Evolutionary conservation across 2,329 filamentous ascomycete species (phyloP).

Genomic region (Aspergillus spinulosporus): DNA sequence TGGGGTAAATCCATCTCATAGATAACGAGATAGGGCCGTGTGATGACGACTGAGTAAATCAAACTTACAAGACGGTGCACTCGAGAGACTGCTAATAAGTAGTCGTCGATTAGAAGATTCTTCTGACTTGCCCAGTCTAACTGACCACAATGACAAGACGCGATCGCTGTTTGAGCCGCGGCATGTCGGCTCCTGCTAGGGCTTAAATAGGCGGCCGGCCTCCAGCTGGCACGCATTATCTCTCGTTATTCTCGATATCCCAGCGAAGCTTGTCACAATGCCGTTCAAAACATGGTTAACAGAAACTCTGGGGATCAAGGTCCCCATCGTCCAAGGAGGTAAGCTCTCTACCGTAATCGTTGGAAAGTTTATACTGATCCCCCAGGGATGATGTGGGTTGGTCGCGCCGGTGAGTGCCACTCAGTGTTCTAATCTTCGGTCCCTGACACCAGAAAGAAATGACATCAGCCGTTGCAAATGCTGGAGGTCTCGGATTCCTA

Average conservation of each 20-base stretch:
- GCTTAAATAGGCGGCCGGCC: not conserved
- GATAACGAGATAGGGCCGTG: not conserved
- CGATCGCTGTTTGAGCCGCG: not conserved
- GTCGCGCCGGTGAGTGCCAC: not conserved
- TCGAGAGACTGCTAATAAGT: too few species aligned
- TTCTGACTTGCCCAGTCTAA: too few species aligned
- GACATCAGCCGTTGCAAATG: slow-evolving; percentile 12
- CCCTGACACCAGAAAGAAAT: slow-evolving; percentile 4
- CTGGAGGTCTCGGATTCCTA: slow-evolving; percentile 12
- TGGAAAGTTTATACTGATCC: not conserved
- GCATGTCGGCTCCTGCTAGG: slow-evolving; percentile 3
- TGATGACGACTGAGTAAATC: too few species aligned
- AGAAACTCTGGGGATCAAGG: slow-evolving; percentile 11
- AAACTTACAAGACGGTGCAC: too few species aligned
- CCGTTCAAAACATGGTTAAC: slow-evolving; percentile 16
- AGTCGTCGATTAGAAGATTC: too few species aligned
- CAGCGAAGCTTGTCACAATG: not conserved
- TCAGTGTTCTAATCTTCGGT: not conserved
- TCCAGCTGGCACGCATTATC: too few species aligned
- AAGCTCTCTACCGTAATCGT: not conserved
- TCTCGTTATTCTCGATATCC: too few species aligned
- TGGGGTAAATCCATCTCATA: not conserved
- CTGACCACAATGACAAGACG: not conserved
- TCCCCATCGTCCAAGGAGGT: slow-evolving; percentile 17
- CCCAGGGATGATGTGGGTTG: slow-evolving; percentile 16